Base-by-base conservation (phyloP, 2,329 filamentous ascomycete species). In the Exophiala bonariae region DNA sequence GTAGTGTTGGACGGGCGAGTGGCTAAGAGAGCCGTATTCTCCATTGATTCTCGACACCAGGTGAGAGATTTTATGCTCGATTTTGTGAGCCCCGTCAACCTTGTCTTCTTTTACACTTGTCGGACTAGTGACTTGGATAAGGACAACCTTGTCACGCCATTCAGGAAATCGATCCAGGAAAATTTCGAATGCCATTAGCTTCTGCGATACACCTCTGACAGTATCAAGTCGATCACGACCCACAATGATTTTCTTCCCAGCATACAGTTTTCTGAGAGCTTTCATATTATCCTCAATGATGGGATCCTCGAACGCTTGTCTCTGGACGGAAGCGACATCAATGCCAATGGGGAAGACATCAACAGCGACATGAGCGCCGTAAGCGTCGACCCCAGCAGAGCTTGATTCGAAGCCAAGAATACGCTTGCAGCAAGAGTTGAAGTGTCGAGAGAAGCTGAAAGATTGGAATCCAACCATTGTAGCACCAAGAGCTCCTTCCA, bases 381-480 rank as follows among this genome's bases (percentile, higher is more conserved):
- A 95, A 3, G 89, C 88, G 65, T 96, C 89, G 4, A 96, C 88
- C 4, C 91, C 89, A 3, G 85, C 83, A 1, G 83, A 83, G 49
- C 91, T 90, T 0, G 89, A 95, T 36, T 89, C 86, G 62, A 95
- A 95, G n/a, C 88, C 87, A 6, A 96, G 77, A 39, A 96, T 86
- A 19, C 91, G 83, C 1, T 89, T 95, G 69, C 91, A 96, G 71
- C 91, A 96, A 56, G 89, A 96, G 30, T 89, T 83, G 66, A 97
- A 97, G 67, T 97, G 92, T 18, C 91, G 83, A 11, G 91, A 92
- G 68, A 96, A 97, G 66, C 90, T 93, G 72, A 90, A 93, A 6
- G 90, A 93, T 69, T 97, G 92, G 72, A 97, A 96, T 1, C 90
- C 91, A 54, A 97, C 82, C 74, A 97, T 84, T 67, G 96, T 96